Conservation (phyloP, 495 filamentous ascomycete genomes). For the Aspergillus hancockii region DNA sequence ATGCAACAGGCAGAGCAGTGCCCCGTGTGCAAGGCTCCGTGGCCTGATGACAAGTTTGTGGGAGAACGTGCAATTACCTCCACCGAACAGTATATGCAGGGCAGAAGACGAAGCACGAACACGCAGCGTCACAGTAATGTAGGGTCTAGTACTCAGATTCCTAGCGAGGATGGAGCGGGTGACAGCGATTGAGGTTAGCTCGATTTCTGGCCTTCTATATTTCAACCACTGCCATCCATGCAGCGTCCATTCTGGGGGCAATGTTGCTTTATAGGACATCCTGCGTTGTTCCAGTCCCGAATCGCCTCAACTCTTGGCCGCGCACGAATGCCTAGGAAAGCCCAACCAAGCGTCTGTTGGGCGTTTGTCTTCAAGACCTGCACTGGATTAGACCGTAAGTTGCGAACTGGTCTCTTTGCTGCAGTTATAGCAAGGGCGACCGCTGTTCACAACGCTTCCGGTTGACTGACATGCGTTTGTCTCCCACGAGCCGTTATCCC, state of each 20-base stretch:
- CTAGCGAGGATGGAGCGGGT: constrained; percentile 7
- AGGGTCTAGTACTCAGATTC: constrained; percentile 14
- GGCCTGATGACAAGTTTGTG: constrained; percentile 75
- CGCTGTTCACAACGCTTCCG: too few relatives aligned
- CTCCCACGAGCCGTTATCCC: too few relatives aligned
- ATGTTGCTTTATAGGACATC: too few relatives aligned
- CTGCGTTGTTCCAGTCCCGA: too few relatives aligned
- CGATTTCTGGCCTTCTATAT: background rate
- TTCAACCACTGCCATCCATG: background rate
- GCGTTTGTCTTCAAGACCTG: too few relatives aligned
- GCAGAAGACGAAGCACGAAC: constrained; percentile 33
- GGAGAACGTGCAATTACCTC: constrained; percentile 70
- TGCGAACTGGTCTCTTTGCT: too few relatives aligned
- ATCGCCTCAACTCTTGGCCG: too few relatives aligned
- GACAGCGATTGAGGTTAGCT: constrained; percentile 3
- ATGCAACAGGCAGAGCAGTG: constrained; percentile 64
- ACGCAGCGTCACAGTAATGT: constrained; percentile 16
- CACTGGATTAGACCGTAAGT: too few relatives aligned
- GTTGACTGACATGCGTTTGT: too few relatives aligned
- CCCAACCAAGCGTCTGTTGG: too few relatives aligned
- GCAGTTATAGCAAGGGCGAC: too few relatives aligned
- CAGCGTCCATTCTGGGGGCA: background rate
- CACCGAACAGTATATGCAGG: constrained; percentile 28
- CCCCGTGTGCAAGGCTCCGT: constrained; percentile 69
- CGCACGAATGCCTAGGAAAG: too few relatives aligned